Conservation (phyloP, 768 basidiomycete species). For the Punctularia strigosozonata region DNA sequence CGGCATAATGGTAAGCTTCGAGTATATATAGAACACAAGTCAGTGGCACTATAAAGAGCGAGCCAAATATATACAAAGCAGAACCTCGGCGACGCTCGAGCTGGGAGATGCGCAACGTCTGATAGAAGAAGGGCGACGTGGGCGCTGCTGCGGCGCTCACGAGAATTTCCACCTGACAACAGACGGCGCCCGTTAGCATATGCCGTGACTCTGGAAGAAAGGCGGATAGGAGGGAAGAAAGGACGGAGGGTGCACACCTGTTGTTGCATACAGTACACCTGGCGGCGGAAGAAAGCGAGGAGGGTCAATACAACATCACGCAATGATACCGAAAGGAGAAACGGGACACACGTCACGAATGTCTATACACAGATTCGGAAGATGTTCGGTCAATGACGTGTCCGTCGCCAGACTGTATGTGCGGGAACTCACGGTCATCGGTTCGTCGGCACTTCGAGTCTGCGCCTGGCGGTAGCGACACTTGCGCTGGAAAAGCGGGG, state of each 20-base stretch:
- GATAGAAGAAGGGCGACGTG: neutral
- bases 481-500: constrained; percentile 40
- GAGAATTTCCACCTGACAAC: constrained; percentile 50
- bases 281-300: constrained; percentile 2
- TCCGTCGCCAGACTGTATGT: neutral
- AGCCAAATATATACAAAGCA: too few relatives aligned
- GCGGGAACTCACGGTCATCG: constrained; percentile 72
- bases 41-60: too few relatives aligned
- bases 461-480: constrained; percentile 93
- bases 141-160: constrained; percentile 16
- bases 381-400: constrained; percentile 6
- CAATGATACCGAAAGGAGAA: neutral
- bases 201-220: neutral
- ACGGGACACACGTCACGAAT: constrained; percentile 64
- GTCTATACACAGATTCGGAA: constrained; percentile 32
- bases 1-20: too few relatives aligned
- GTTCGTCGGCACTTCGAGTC: constrained; percentile 95
- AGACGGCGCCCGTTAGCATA: constrained; percentile 1
- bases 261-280: constrained; percentile 63
- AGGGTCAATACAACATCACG: constrained; percentile 2
- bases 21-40: too few relatives aligned
- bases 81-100: too few relatives aligned
- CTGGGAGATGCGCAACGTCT: too few relatives aligned
- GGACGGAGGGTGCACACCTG: constrained; percentile 20
- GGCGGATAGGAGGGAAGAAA: neutral